phyloP scores from a whole-genome alignment of 1,284 basidiomycete genomes.

The Ceratobasidium sp. region DNA sequence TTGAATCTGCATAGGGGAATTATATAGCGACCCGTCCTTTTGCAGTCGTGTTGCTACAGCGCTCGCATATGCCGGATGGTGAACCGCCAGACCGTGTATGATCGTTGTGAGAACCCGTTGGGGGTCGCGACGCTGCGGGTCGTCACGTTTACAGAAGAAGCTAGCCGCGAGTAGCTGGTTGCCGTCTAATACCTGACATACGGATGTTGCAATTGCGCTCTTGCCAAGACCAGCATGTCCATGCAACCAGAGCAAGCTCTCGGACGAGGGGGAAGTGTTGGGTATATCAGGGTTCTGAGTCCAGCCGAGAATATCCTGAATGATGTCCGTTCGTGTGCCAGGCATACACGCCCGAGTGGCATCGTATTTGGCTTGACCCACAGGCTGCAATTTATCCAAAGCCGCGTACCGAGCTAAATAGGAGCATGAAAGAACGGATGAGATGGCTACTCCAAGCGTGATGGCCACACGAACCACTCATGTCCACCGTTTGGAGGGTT shows the following conservation, averaged over 20 bases:
- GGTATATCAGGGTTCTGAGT: neutral
- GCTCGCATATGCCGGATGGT: neutral
- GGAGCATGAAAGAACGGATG: neutral
- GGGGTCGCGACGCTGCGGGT: slow-evolving; percentile 7
- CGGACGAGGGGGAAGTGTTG: neutral
- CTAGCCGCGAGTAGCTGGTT: neutral
- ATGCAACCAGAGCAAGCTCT: slow-evolving; percentile 15
- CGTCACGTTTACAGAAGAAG: slow-evolving; percentile 42
- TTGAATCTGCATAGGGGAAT: slow-evolving; percentile 10
- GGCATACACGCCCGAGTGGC: neutral
- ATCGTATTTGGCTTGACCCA: neutral
- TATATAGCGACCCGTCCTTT: neutral
- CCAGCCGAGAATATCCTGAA: slow-evolving; percentile 8
- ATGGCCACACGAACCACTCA: neutral
- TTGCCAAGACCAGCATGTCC: slow-evolving; percentile 39
- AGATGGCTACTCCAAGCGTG: too few species aligned
- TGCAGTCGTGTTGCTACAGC: neutral
- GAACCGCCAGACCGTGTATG: neutral
- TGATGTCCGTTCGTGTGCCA: slow-evolving; percentile 5
- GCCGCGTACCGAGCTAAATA: neutral
- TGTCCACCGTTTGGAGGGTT: neutral
- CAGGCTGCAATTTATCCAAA: neutral
- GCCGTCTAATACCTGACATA: neutral
- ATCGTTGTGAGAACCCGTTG: slow-evolving; percentile 2
- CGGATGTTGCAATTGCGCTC: slow-evolving; percentile 21